phyloP scores from a whole-genome alignment of 2,329 filamentous ascomycete species.

The Dichotomopilus funicola region DNA sequence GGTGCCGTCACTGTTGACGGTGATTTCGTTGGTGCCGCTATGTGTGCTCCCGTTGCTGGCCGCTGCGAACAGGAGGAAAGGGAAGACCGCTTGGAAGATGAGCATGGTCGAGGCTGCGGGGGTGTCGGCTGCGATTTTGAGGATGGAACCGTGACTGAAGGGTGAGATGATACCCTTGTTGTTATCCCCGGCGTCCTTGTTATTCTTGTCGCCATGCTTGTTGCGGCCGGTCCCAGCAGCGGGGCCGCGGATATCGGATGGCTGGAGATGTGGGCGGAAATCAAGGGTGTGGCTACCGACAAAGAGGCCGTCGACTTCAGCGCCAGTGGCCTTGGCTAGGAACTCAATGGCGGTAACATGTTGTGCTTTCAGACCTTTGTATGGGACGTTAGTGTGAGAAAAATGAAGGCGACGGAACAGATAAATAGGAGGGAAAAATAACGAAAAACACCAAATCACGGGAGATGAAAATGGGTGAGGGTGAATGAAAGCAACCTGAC shows the following conservation, averaged over 20 bases:
- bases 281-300: conserved; percentile 46
- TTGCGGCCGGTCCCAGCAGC: no score
- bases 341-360: conserved; percentile 51
- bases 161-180: no score
- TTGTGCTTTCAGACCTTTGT: conserved; percentile 52
- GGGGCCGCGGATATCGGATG: conserved; percentile 19
- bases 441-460: no score
- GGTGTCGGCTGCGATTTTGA: conserved; percentile 45
- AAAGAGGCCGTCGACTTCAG: conserved; percentile 42
- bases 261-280: conserved; percentile 37
- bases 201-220: no score
- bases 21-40: no score
- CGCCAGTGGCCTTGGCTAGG: conserved; percentile 46
- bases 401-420: neutral
- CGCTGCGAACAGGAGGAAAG: conserved; percentile 51
- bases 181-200: no score
- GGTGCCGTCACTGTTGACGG: no score
- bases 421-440: no score
- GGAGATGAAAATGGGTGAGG: neutral
- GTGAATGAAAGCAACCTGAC: neutral
- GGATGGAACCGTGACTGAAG: conserved; percentile 10
- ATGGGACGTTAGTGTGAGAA: neutral
- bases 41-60: conserved; percentile 27
- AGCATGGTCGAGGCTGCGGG: conserved; percentile 49
- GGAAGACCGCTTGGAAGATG: conserved; percentile 55